A percentile compares a stretch with the other conserved stretches of the same genome.
Evolutionary conservation across 1,139 yeast species (phyloP).

Genomic region (Lodderomyces parapsilosis): DNA sequence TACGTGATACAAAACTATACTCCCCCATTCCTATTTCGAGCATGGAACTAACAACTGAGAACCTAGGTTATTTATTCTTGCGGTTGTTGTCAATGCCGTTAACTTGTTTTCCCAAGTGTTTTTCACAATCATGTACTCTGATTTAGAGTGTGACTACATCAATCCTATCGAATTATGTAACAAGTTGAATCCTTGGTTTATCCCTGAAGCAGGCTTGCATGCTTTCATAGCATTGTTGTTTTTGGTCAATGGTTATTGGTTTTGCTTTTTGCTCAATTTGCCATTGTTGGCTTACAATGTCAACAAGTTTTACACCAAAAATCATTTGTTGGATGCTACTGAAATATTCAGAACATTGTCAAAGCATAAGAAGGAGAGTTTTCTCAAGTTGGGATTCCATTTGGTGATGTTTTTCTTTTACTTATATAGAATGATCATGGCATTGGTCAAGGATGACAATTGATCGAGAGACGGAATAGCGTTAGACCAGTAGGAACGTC

Average conservation of each 20-base stretch:
- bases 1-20: slow-evolving; percentile 7
- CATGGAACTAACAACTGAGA: not conserved
- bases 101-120: slow-evolving; percentile 89
- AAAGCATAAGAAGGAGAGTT: slow-evolving; percentile 90
- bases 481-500: too few species aligned
- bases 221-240: slow-evolving; percentile 70
- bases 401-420: slow-evolving; percentile 91
- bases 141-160: slow-evolving; percentile 91
- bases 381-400: slow-evolving; percentile 88
- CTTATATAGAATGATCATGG: slow-evolving; percentile 95
- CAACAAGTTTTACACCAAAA: slow-evolving; percentile 70
- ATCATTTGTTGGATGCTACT: slow-evolving; percentile 92
- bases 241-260: slow-evolving; percentile 90
- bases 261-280: slow-evolving; percentile 78
- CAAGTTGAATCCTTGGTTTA: slow-evolving; percentile 82
- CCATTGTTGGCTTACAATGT: slow-evolving; percentile 84
- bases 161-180: slow-evolving; percentile 96
- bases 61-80: slow-evolving; percentile 68
- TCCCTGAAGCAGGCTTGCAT: slow-evolving; percentile 90
- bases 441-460: slow-evolving; percentile 70
- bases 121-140: slow-evolving; percentile 91
- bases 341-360: slow-evolving; percentile 94
- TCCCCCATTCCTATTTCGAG: not conserved
- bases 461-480: not conserved
- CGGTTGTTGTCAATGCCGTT: slow-evolving; percentile 83